Evolutionary conservation across 129 eudicot genomes (phyloP).

Genomic region (Lonicera japonica): DNA sequence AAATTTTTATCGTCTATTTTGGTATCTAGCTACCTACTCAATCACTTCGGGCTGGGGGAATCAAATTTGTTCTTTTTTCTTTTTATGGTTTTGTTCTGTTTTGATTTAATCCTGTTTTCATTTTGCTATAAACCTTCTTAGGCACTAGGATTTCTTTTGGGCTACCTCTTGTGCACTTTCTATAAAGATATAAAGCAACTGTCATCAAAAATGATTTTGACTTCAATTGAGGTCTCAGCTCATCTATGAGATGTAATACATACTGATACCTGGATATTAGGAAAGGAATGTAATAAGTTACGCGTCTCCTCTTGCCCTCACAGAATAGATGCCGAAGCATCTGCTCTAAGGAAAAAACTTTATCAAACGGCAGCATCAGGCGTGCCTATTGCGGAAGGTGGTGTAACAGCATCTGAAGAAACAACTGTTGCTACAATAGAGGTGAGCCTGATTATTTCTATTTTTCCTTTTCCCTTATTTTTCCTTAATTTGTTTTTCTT

Average conservation of each 20-base stretch:
- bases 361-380: slow-evolving; percentile 48
- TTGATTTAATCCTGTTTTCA: too few relatives aligned
- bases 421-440: slow-evolving; percentile 63
- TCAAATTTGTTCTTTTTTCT: too few relatives aligned
- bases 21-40: too few relatives aligned
- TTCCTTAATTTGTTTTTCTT: neutral
- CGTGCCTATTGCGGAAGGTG: slow-evolving; percentile 37
- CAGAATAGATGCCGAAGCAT: slow-evolving; percentile 88
- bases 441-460: slow-evolving; percentile 36
- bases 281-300: too few relatives aligned
- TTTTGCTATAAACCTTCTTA: too few relatives aligned
- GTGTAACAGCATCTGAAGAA: slow-evolving; percentile 49
- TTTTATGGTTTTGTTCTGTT: too few relatives aligned
- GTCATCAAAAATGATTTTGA: slow-evolving; percentile 10
- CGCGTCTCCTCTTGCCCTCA: neutral
- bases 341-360: slow-evolving; percentile 58
- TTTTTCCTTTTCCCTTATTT: neutral
- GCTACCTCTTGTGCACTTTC: too few relatives aligned
- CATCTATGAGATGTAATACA: neutral
- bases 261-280: too few relatives aligned
- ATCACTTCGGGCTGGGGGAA: too few relatives aligned
- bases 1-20: too few relatives aligned
- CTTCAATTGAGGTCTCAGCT: neutral
- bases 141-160: too few relatives aligned
- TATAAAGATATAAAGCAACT: neutral